Evolutionary conservation across 1,284 basidiomycete genomes (phyloP).

Genomic region (Serendipita sp.): DNA sequence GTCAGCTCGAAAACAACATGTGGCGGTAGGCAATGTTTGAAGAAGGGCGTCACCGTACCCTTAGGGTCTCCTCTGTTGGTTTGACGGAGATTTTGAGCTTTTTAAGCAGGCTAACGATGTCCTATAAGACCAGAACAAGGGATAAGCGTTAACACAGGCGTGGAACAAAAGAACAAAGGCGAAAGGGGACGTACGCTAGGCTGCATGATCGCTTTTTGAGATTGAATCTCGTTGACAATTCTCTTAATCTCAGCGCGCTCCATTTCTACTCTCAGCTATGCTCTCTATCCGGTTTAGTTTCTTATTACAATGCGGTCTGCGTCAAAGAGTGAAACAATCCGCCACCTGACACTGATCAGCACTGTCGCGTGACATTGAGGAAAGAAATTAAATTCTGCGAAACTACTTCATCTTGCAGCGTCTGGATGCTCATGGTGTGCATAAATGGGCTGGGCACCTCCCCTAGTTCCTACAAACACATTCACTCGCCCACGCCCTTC

Average conservation of each 20-base stretch:
- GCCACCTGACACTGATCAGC: background rate
- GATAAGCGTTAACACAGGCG: background rate
- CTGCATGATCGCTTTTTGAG: slow-evolving; percentile 6
- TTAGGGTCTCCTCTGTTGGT: background rate
- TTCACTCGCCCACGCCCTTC: background rate
- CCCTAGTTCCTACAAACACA: background rate
- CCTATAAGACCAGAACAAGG: background rate
- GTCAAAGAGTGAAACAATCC: background rate
- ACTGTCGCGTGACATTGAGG: too few species aligned
- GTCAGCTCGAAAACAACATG: background rate
- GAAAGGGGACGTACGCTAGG: background rate
- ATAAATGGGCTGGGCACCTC: slow-evolving; percentile 1
- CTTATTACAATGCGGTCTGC: background rate
- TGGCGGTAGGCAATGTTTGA: background rate
- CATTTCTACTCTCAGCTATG: background rate
- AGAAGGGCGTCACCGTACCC: background rate
- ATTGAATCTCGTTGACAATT: slow-evolving; percentile 2
- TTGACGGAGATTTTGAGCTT: background rate
- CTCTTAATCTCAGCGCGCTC: slow-evolving; percentile 3
- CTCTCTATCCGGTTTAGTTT: background rate
- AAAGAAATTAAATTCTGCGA: background rate
- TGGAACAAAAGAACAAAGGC: background rate
- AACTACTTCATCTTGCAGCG: background rate
- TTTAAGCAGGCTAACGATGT: slow-evolving; percentile 3
- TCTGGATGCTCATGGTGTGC: slow-evolving; percentile 1